Conservation (phyloP, 306 rosid genomes). For the Hippophae rhamnoides region DNA sequence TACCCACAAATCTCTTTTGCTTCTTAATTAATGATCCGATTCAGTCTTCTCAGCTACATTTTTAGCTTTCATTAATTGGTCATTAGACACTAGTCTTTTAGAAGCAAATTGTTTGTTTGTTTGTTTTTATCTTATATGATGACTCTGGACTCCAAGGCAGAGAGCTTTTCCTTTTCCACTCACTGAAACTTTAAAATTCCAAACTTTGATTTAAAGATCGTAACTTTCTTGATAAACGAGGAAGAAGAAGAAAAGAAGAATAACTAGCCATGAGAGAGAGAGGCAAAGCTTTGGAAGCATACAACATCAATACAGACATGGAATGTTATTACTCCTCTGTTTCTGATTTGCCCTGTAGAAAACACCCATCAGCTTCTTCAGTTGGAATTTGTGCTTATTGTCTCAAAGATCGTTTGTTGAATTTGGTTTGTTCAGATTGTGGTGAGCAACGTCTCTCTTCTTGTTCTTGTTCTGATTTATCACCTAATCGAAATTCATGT, state of each 20-base stretch:
- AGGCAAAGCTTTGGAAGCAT: constrained; percentile 53
- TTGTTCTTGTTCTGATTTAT: constrained; percentile 90
- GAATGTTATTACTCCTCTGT: constrained; percentile 55
- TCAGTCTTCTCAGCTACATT: too few species aligned
- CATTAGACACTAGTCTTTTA: too few species aligned
- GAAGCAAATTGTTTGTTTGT: too few species aligned
- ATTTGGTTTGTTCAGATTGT: constrained; percentile 89
- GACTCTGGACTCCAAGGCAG: too few species aligned
- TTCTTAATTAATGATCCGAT: too few species aligned
- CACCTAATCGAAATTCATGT: constrained; percentile 76
- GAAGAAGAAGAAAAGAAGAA: background rate
- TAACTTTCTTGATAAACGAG: constrained; percentile 2
- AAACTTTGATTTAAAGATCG: background rate
- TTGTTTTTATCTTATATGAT: too few species aligned
- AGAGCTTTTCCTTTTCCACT: too few species aligned
- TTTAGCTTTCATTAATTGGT: too few species aligned
- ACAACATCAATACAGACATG: constrained; percentile 33
- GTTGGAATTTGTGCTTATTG: constrained; percentile 81
- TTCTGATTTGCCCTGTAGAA: constrained; percentile 62
- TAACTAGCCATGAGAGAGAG: constrained; percentile 51
- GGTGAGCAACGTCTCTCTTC: constrained; percentile 97
- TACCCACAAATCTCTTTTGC: too few species aligned
- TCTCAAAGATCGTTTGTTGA: constrained; percentile 71
- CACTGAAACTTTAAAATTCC: too few species aligned
- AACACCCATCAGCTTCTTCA: constrained; percentile 74